Conservation (phyloP, 2,329 filamentous ascomycete genomes). For the Penicillium glabrum region DNA sequence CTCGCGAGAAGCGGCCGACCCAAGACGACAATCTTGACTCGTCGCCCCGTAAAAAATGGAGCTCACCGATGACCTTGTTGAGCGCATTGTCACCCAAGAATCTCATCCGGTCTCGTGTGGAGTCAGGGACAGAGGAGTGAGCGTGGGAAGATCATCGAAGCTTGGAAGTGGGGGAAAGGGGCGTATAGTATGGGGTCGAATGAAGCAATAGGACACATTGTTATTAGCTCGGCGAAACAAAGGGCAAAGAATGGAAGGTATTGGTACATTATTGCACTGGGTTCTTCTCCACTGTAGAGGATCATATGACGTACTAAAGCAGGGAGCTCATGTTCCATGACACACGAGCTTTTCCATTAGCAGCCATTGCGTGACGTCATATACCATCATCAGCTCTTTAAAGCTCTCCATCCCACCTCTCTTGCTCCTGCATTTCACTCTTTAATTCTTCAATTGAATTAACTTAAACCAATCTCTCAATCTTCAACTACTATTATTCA, state of each 20-base stretch:
- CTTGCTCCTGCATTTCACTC: neutral
- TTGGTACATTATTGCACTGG: neutral
- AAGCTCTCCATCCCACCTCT: constrained; percentile 7
- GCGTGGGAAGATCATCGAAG: neutral
- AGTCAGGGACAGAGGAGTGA: neutral
- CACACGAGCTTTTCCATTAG: constrained; percentile 9
- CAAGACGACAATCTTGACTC: constrained; percentile 13
- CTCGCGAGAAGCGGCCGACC: constrained; percentile 15
- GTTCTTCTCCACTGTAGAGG: constrained; percentile 3
- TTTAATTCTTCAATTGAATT: neutral
- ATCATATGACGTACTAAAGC: constrained; percentile 22
- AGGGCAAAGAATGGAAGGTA: constrained; percentile 17
- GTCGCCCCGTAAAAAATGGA: constrained; percentile 21
- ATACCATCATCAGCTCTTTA: constrained; percentile 20
- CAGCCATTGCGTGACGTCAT: constrained; percentile 23
- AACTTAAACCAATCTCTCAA: neutral
- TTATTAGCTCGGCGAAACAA: constrained; percentile 13
- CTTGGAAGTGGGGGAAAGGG: neutral
- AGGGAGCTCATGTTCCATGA: constrained; percentile 13
- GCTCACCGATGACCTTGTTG: constrained; percentile 15
- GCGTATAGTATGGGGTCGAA: neutral
- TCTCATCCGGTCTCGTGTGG: constrained; percentile 5
- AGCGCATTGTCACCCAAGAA: constrained; percentile 19
- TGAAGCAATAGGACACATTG: constrained; percentile 5
- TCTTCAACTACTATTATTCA: constrained; percentile 15